A percentile compares a stretch with the other conserved stretches of the same genome.
Evolutionary conservation across 805 yeast genomes (phyloP).

Genomic region (Blastobotrys parvus): DNA sequence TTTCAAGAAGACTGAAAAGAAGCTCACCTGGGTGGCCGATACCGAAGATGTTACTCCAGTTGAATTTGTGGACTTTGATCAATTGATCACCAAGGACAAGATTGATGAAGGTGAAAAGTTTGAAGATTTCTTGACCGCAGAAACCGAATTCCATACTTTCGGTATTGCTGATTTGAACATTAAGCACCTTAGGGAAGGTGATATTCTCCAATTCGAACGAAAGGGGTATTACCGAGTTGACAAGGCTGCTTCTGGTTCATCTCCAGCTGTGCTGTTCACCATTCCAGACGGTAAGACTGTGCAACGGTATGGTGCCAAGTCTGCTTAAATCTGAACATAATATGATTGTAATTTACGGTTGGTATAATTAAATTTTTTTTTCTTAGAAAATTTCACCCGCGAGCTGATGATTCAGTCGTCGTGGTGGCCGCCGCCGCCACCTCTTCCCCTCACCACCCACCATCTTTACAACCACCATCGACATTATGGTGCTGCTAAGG

Average conservation of each 20-base stretch:
- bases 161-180: slow-evolving; percentile 80
- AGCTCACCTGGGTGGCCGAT: slow-evolving; percentile 89
- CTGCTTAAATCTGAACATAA: no score
- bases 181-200: slow-evolving; percentile 70
- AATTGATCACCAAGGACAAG: slow-evolving; percentile 89
- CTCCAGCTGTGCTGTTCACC: slow-evolving; percentile 73
- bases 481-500: not conserved
- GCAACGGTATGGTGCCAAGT: slow-evolving; percentile 65
- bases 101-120: slow-evolving; percentile 90
- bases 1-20: slow-evolving; percentile 92
- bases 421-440: not conserved
- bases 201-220: slow-evolving; percentile 89
- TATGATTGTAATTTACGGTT: no score
- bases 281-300: slow-evolving; percentile 93
- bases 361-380: no score
- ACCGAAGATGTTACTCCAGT: slow-evolving; percentile 63
- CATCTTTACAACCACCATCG: not conserved
- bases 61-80: slow-evolving; percentile 86
- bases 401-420: not conserved
- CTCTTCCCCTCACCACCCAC: not conserved
- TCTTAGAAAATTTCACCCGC: no score
- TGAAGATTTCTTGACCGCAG: slow-evolving; percentile 82
- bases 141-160: slow-evolving; percentile 71
- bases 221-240: slow-evolving; percentile 93
- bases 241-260: slow-evolving; percentile 40